phyloP scores from a whole-genome alignment of 2,329 filamentous ascomycete genomes.

The Fusarium lateritium region DNA sequence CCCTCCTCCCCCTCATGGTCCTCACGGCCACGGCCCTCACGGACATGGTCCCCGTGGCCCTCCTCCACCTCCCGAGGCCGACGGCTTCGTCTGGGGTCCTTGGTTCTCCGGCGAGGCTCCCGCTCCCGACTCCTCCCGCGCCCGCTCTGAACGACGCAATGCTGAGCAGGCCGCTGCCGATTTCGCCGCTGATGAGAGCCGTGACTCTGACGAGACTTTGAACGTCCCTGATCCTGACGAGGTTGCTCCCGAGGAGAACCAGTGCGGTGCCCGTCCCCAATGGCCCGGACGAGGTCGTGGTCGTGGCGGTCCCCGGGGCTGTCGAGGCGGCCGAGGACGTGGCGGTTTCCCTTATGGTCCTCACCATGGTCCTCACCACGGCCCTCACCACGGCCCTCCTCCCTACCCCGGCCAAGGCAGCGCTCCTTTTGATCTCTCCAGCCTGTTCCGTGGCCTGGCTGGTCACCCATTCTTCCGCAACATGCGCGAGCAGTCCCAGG shows the following conservation, averaged over 20 bases:
- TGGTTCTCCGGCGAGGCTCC: constrained; percentile 45
- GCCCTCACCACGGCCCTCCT: constrained; percentile 40
- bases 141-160: constrained; percentile 36
- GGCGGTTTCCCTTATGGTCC: constrained; percentile 41
- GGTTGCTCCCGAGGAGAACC: constrained; percentile 52
- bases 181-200: constrained; percentile 49
- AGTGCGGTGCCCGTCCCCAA: constrained; percentile 42
- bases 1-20: constrained; percentile 18
- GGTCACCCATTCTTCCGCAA: constrained; percentile 60
- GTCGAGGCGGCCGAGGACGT: constrained; percentile 42
- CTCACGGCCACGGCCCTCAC: constrained; percentile 25
- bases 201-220: constrained; percentile 55
- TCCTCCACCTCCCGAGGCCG: constrained; percentile 44
- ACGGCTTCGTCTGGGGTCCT: constrained; percentile 46
- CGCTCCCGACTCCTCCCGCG: constrained; percentile 33
- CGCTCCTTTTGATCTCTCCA: constrained; percentile 56
- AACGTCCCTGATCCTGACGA: constrained; percentile 53
- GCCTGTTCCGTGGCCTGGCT: constrained; percentile 58
- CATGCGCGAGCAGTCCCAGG: constrained; percentile 56
- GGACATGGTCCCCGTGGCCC: constrained; percentile 32
- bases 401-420: constrained; percentile 32
- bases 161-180: constrained; percentile 39
- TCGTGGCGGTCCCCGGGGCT: constrained; percentile 39
- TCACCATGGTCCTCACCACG: constrained; percentile 46
- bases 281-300: constrained; percentile 45